Percentiles rank a stretch among this genome's conserved stretches.
phyloP scores from a whole-genome alignment of 768 basidiomycete species.

The Austroboletus festivus region DNA sequence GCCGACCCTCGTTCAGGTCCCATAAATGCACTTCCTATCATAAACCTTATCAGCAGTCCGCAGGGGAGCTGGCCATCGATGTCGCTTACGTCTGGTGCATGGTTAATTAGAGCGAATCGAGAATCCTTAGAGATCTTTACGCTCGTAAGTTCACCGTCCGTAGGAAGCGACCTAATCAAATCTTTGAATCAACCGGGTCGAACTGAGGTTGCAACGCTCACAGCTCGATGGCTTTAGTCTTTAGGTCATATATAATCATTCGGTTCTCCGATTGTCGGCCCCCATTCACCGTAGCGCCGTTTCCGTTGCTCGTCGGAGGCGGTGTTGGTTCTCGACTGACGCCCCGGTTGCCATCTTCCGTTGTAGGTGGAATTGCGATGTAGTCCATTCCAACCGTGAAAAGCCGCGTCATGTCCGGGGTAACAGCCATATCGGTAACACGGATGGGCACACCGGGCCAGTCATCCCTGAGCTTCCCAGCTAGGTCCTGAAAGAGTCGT shows the following conservation, averaged over 20 bases:
- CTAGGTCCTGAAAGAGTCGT: slow-evolving; percentile 52
- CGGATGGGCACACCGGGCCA: slow-evolving; percentile 75
- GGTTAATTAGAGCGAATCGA: slow-evolving; percentile 81
- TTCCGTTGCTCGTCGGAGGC: slow-evolving; percentile 32
- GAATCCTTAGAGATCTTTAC: slow-evolving; percentile 86
- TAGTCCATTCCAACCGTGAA: slow-evolving; percentile 79
- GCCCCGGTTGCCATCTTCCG: slow-evolving; percentile 22
- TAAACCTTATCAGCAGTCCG: slow-evolving; percentile 9
- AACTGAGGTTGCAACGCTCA: slow-evolving; percentile 39
- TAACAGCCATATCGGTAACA: slow-evolving; percentile 81
- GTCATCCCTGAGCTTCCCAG: slow-evolving; percentile 66
- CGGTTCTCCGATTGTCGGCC: slow-evolving; percentile 47
- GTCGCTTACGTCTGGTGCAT: slow-evolving; percentile 75
- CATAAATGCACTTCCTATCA: slow-evolving; percentile 85
- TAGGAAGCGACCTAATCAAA: slow-evolving; percentile 51
- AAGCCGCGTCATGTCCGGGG: slow-evolving; percentile 79
- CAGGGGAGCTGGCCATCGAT: neutral
- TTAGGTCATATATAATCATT: slow-evolving; percentile 75
- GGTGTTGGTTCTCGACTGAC: slow-evolving; percentile 36
- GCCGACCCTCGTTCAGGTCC: slow-evolving; percentile 67
- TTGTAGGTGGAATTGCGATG: slow-evolving; percentile 21
- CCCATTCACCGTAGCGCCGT: slow-evolving; percentile 32
- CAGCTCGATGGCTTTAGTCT: slow-evolving; percentile 65
- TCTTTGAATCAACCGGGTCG: slow-evolving; percentile 7
- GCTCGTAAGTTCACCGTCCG: slow-evolving; percentile 83